Evolutionary conservation across 1,139 yeast genomes (phyloP).

Genomic region (Taphrina populina): DNA sequence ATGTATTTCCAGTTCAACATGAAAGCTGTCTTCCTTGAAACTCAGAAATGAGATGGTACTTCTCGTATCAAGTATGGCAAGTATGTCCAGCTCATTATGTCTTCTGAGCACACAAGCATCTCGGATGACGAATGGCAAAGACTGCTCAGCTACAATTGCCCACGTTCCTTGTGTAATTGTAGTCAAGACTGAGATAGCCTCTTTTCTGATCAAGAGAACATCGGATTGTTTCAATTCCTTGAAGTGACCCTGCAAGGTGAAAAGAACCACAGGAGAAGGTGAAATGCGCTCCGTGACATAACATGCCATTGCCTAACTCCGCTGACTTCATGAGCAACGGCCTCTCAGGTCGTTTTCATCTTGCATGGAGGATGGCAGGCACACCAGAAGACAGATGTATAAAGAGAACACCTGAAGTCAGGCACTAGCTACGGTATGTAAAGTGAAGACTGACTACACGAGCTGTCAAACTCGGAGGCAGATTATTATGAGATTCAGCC

Average conservation of each 20-base stretch:
- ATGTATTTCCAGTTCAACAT: too few species aligned
- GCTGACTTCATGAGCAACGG: too few species aligned
- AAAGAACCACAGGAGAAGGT: not conserved
- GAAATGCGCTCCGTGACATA: not conserved
- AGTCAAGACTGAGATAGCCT: not conserved
- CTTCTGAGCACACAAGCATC: not conserved
- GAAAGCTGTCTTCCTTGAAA: too few species aligned
- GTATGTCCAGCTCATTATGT: not conserved
- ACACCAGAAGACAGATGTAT: too few species aligned
- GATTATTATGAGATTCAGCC: too few species aligned
- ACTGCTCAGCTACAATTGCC: not conserved
- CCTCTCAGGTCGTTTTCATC: too few species aligned
- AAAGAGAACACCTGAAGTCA: too few species aligned
- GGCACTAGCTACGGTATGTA: too few species aligned
- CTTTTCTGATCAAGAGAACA: not conserved
- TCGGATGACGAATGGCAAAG: not conserved
- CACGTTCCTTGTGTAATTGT: not conserved
- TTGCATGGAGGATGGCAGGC: too few species aligned
- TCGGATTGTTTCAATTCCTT: not conserved
- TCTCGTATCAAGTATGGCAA: not conserved
- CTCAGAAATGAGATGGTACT: slow-evolving; percentile 1
- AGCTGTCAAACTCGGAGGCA: too few species aligned
- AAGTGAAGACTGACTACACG: too few species aligned
- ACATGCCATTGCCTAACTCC: too few species aligned
- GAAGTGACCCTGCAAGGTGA: not conserved